A percentile compares a stretch with the other conserved stretches of the same genome.
These are phyloP conservation scores for Trametes hirsuta DNA, from an alignment of 1,284 basidiomycete genomes.

Conservation along the genomic window DNA sequence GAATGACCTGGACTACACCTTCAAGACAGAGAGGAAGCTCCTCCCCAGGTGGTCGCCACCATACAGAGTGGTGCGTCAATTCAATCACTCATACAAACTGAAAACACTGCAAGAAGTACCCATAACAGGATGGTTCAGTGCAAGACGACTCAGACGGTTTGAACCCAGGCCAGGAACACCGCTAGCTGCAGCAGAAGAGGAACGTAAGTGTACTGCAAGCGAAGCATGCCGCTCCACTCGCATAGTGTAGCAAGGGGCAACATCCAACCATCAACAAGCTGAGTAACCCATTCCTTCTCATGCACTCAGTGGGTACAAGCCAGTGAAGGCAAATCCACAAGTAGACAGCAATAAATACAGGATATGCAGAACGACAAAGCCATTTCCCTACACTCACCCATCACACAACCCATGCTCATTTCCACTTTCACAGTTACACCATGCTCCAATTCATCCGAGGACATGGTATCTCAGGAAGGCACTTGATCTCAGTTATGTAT, in stretches of 20 bases:
- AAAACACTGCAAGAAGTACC: slow-evolving; percentile 15
- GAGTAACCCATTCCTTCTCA: background rate
- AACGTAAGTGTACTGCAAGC: background rate
- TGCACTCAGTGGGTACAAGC: background rate
- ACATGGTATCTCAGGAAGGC: too few relatives aligned
- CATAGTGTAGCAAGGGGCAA: background rate
- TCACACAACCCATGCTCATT: background rate
- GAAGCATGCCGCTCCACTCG: background rate
- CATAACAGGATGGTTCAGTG: slow-evolving; percentile 22
- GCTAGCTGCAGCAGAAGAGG: slow-evolving; percentile 3
- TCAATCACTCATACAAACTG: slow-evolving; percentile 31
- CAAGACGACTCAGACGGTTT: slow-evolving; percentile 24
- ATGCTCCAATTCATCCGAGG: background rate
- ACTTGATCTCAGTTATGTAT: background rate
- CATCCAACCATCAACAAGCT: background rate
- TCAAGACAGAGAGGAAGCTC: slow-evolving; percentile 29
- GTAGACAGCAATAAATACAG: background rate
- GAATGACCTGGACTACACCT: slow-evolving; percentile 24
- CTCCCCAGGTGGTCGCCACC: slow-evolving; percentile 33
- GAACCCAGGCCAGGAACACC: slow-evolving; percentile 3
- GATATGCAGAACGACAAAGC: background rate
- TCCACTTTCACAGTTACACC: background rate
- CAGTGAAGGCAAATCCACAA: background rate
- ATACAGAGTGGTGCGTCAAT: slow-evolving; percentile 8
- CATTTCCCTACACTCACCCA: background rate